phyloP scores from a whole-genome alignment of 2,329 filamentous ascomycete genomes.

The Arthrobotrys pseudoclavata region DNA sequence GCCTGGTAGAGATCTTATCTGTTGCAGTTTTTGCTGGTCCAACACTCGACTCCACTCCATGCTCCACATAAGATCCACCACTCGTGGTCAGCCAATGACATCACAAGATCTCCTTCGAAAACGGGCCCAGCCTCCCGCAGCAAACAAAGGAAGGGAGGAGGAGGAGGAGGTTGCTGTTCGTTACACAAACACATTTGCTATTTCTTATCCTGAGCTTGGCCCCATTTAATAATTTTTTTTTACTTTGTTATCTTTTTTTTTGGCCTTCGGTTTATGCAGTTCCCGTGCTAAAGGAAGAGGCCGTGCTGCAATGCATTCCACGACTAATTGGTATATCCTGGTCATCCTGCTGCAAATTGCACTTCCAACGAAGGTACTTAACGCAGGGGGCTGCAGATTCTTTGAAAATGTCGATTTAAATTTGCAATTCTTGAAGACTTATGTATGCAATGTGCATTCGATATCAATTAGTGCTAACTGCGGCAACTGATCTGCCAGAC shows the following conservation, averaged over 20 bases:
- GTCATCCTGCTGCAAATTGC: constrained; percentile 8
- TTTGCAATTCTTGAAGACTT: not conserved
- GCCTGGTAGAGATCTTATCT: constrained; percentile 26
- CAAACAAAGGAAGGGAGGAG: constrained; percentile 3
- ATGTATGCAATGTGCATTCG: constrained; percentile 10
- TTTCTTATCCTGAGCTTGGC: constrained; percentile 11
- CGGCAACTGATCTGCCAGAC: constrained; percentile 1
- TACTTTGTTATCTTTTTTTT: not conserved
- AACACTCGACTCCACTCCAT: constrained; percentile 19
- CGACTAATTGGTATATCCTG: constrained; percentile 1
- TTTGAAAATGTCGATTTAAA: constrained; percentile 5
- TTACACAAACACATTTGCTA: constrained; percentile 56
- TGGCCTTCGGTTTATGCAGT: not conserved
- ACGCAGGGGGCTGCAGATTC: constrained; percentile 17
- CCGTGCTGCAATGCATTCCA: constrained; percentile 14
- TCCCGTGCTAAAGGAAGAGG: not conserved
- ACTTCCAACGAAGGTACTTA: constrained; percentile 20
- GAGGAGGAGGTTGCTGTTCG: constrained; percentile 11
- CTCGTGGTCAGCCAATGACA: constrained; percentile 37
- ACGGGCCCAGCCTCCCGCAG: constrained; percentile 32
- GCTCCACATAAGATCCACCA: not conserved
- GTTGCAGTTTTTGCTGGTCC: constrained; percentile 40
- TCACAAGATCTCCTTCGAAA: constrained; percentile 16
- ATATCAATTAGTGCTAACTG: constrained; percentile 9
- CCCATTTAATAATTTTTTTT: not conserved